phyloP scores from a whole-genome alignment of 169 alveolate species.

The Eimeria necatrix region DNA sequence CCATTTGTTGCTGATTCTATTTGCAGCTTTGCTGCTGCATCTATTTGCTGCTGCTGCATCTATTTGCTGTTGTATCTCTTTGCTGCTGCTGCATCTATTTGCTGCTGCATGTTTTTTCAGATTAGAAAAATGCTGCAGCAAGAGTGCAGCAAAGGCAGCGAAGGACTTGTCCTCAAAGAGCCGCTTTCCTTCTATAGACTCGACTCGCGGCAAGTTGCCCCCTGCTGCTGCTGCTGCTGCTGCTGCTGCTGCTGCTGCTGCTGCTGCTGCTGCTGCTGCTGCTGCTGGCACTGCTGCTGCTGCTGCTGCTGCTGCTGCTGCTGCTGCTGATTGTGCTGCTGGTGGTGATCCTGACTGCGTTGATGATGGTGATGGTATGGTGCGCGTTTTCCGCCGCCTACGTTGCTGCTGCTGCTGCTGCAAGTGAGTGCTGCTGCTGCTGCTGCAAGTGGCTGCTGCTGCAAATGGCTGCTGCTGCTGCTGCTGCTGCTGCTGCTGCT shows the following conservation, averaged over 20 bases:
- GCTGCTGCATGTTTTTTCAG: neutral
- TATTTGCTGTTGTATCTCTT: too few species aligned
- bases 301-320: conserved; percentile 27
- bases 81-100: too few species aligned
- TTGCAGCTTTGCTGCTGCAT: too few species aligned
- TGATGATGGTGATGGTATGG: too few species aligned
- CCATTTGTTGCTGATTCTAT: too few species aligned
- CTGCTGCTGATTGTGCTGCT: too few species aligned
- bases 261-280: neutral
- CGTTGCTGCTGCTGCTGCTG: conserved; percentile 25
- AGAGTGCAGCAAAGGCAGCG: neutral
- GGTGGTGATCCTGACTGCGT: too few species aligned
- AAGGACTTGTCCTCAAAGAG: conserved; percentile 47
- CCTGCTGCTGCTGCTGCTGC: conserved; percentile 12
- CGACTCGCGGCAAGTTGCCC: conserved; percentile 30
- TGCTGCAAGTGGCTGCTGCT: too few species aligned
- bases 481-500: neutral
- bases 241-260: neutral
- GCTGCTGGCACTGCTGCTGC: neutral
- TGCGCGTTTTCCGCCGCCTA: too few species aligned
- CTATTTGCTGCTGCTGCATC: too few species aligned
- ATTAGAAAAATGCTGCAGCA: neutral
- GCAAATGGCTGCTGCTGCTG: neutral
- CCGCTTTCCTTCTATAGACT: conserved; percentile 32
- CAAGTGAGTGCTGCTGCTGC: too few species aligned